phyloP scores from a whole-genome alignment of 352 stramenopile genomes.

The Saprolegnia diclina region DNA sequence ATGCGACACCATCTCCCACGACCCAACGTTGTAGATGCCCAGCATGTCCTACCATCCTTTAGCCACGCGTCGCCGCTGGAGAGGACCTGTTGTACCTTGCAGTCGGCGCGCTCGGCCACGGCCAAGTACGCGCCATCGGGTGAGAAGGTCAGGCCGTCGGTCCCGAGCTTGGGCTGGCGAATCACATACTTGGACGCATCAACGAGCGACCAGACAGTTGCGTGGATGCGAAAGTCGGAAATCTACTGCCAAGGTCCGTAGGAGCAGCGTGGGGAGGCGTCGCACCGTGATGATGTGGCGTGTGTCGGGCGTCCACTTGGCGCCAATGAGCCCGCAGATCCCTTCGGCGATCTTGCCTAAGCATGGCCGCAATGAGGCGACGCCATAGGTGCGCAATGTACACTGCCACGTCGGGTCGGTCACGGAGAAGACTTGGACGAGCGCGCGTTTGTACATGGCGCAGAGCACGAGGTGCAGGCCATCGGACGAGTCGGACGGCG shows the following conservation, averaged over 20 bases:
- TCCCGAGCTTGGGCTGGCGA: conserved; percentile 58
- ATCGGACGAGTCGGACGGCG: conserved; percentile 6
- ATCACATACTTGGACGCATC: conserved; percentile 56
- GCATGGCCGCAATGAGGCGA: conserved; percentile 47
- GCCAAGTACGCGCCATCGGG: conserved; percentile 49
- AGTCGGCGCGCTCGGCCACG: conserved; percentile 65
- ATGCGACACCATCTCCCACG: conserved; percentile 63
- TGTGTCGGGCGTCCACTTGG: conserved; percentile 51
- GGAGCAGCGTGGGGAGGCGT: neutral
- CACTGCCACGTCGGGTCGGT: conserved; percentile 15
- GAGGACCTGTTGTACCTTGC: too few relatives aligned
- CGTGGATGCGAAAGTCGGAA: conserved; percentile 80
- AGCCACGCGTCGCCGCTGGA: too few relatives aligned
- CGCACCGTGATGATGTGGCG: conserved; percentile 56
- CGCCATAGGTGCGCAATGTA: too few relatives aligned
- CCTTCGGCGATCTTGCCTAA: conserved; percentile 65
- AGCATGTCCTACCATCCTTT: conserved; percentile 64
- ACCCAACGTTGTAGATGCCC: conserved; percentile 66
- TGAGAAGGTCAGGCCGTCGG: conserved; percentile 62
- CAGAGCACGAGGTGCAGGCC: conserved; percentile 60
- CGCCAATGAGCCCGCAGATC: conserved; percentile 33
- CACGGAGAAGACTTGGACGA: conserved; percentile 42
- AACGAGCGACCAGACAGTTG: conserved; percentile 72
- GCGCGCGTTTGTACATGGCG: conserved; percentile 54
- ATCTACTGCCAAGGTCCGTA: conserved; percentile 25